Percentiles rank a stretch among this genome's conserved stretches.
These are phyloP conservation scores for Hura crepitans DNA, from an alignment of 441 rosid genomes.

Conservation along the genomic window DNA sequence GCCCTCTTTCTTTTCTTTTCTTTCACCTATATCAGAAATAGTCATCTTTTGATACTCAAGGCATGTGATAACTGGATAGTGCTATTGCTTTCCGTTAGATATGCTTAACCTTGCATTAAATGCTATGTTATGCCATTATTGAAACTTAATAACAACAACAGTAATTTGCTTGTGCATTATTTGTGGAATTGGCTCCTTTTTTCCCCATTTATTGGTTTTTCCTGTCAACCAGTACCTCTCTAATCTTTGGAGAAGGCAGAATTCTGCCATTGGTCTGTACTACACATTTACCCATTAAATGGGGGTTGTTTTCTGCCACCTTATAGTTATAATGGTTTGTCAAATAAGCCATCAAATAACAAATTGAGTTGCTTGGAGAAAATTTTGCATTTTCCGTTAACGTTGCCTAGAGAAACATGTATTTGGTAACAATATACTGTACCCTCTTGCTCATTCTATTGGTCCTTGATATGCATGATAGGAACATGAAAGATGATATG, in stretches of 20 bases:
- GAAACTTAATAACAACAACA: neutral
- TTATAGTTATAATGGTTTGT: neutral
- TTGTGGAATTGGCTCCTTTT: neutral
- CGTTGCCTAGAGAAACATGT: neutral
- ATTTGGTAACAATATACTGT: neutral
- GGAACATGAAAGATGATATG: neutral
- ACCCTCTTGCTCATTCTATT: neutral
- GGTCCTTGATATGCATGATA: neutral
- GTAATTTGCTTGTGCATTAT: neutral
- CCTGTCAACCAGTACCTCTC: neutral
- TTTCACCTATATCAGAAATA: neutral
- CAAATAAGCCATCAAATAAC: neutral
- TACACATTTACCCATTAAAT: neutral
- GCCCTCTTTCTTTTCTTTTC: slow-evolving; percentile 12
- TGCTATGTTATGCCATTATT: neutral
- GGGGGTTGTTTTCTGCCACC: neutral
- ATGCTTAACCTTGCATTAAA: slow-evolving; percentile 1
- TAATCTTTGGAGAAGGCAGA: neutral
- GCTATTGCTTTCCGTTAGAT: slow-evolving; percentile 3
- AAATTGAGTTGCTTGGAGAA: neutral
- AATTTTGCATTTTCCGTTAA: neutral
- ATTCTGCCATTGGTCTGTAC: neutral
- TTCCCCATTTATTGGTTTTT: neutral
- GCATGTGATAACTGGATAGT: neutral
- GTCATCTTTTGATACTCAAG: slow-evolving; percentile 3